Conservation (phyloP, 2,329 filamentous ascomycete species). For the Apiospora hydei region DNA sequence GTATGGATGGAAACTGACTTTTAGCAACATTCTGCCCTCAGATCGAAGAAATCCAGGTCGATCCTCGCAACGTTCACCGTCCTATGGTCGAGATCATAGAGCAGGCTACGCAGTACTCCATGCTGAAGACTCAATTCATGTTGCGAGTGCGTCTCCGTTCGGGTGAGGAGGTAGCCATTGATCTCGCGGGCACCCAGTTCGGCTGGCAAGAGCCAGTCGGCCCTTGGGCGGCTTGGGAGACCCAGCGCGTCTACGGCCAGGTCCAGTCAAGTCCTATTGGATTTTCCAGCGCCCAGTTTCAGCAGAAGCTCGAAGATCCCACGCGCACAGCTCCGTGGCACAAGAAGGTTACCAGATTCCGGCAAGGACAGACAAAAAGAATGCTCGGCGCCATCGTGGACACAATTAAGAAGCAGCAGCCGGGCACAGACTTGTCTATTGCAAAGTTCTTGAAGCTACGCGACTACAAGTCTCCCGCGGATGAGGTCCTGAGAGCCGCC, state of each 20-base stretch:
- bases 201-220: neutral
- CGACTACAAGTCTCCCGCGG: neutral
- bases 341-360: too few species aligned
- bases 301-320: too few species aligned
- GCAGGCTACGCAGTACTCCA: neutral
- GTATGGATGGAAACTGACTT: too few species aligned
- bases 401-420: neutral
- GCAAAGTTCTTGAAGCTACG: accelerated
- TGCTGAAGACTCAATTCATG: neutral
- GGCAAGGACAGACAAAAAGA: too few species aligned
- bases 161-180: neutral
- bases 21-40: too few species aligned
- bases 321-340: too few species aligned
- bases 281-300: too few species aligned
- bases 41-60: too few species aligned
- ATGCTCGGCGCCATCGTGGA: too few species aligned
- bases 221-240: neutral
- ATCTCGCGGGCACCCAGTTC: neutral
- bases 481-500: neutral
- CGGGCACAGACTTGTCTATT: neutral
- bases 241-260: neutral
- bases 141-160: neutral
- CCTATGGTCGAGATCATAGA: neutral
- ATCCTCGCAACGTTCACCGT: neutral
- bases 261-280: too few species aligned